Evolutionary conservation across 805 yeast species (phyloP).

Genomic region (Metschnikowia gelsemii): DNA sequence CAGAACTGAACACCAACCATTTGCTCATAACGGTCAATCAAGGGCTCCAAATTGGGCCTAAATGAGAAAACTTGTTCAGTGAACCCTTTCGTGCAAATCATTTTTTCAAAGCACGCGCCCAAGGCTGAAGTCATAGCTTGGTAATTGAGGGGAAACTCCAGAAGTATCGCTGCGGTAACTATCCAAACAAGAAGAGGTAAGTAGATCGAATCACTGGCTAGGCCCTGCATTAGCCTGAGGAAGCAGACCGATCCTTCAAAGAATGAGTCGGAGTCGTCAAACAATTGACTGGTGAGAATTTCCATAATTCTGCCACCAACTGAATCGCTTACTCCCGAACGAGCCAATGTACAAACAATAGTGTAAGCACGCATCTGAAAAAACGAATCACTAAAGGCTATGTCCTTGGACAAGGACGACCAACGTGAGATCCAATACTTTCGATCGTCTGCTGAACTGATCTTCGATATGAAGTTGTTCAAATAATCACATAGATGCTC

Average conservation of each 20-base stretch:
- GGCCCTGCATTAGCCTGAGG: constrained; percentile 49
- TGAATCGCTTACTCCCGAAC: constrained; percentile 60
- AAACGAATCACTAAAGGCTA: constrained; percentile 58
- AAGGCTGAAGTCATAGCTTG: constrained; percentile 24
- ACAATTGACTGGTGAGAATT: constrained; percentile 24
- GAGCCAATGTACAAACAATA: constrained; percentile 67
- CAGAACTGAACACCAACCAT: constrained; percentile 39
- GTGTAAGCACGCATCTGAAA: constrained; percentile 67
- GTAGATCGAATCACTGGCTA: constrained; percentile 45
- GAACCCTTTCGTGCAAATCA: constrained; percentile 25
- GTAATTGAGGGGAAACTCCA: constrained; percentile 15
- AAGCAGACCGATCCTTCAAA: constrained; percentile 46
- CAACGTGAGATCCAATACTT: constrained; percentile 63
- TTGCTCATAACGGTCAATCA: constrained; percentile 44
- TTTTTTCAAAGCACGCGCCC: constrained; percentile 27
- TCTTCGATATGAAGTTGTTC: constrained; percentile 49
- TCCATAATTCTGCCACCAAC: constrained; percentile 35
- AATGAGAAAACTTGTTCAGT: constrained; percentile 31
- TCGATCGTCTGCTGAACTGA: constrained; percentile 47
- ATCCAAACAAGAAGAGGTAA: constrained; percentile 53
- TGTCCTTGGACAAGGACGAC: constrained; percentile 61
- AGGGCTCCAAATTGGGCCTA: constrained; percentile 40
- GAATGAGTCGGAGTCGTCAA: constrained; percentile 26
- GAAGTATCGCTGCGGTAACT: constrained; percentile 14
- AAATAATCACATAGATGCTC: constrained; percentile 60